Base-by-base conservation (phyloP, 495 filamentous ascomycete species). In the Hyaloscypha bicolor region DNA sequence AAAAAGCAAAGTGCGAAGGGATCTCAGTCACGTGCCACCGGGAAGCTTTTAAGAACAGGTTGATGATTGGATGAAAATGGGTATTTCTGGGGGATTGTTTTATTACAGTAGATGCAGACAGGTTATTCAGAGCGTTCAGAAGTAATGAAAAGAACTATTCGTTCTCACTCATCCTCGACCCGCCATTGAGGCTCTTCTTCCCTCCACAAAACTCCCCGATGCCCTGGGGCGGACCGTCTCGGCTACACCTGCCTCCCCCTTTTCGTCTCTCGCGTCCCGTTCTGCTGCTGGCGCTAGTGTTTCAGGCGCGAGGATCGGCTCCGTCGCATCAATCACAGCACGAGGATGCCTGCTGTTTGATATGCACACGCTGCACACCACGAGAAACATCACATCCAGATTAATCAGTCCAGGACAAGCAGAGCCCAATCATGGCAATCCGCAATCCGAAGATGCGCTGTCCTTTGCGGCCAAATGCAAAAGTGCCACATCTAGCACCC, bases 261-360 rank as follows among this genome's bases (percentile, higher is more conserved):
- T 29, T 9, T 12, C 53, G 25, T 56, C 11, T 56, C 8, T 6
- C 53, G 21, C 3, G 21, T 11, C 2, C 51, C 19, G 51, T 29
- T 16, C 51, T 53, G 51, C 51, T n/a, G 30, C 53, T 29, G n/a
- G 21, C 53, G 21, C 53, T 56, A 56, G 53, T 25, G 53, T 56
- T 56, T 56, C 53, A 56, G 19, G n/a, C 19, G 21, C 1, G 53
- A 56, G 53, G 53, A 56, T 56, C 53, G 11, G 4, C 2, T 12
- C 6, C 21, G 21, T 25, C 11, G 53, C 53, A 56, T 56, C 53
- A 56, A 56, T 56, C 53, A 56, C 53, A 56, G 53, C 53, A 19
- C 42, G 42, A 14, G 42, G 16, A 48, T 14, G 11, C 42, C 42
- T 48, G 42, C 42, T 3, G 11, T 48, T 48, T 48, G 9, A 48